Evolutionary conservation across 192 early-diverging fungal species (phyloP).

Genomic region (Umbelopsis sp.): DNA sequence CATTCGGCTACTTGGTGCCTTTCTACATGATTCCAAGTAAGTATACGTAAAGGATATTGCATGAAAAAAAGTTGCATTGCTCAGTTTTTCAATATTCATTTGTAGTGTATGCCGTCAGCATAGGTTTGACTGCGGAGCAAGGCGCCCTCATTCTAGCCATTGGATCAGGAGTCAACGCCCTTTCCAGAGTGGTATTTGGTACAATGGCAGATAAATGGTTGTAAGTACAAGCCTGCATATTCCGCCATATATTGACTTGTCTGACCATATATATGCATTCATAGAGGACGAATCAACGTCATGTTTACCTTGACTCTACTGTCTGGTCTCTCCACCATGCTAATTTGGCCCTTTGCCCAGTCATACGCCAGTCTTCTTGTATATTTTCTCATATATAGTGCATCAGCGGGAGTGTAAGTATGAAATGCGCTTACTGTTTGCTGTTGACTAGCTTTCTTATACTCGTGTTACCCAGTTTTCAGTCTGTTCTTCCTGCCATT

Average conservation of each 20-base stretch:
- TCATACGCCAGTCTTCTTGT: slow-evolving; percentile 32
- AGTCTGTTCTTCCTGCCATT: slow-evolving; percentile 52
- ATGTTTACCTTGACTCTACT: slow-evolving; percentile 46
- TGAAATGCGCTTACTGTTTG: too few species aligned
- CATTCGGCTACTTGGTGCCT: slow-evolving; percentile 52
- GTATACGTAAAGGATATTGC: not conserved
- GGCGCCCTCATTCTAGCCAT: slow-evolving; percentile 64
- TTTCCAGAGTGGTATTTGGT: slow-evolving; percentile 65
- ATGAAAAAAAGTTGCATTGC: not conserved
- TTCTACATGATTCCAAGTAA: slow-evolving; percentile 47
- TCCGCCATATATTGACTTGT: not conserved
- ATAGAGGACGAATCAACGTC: slow-evolving; percentile 53
- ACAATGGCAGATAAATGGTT: slow-evolving; percentile 47
- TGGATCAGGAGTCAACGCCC: slow-evolving; percentile 64
- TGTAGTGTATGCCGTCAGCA: slow-evolving; percentile 5
- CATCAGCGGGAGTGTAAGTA: slow-evolving; percentile 31
- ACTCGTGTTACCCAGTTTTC: slow-evolving; percentile 27
- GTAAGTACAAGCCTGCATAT: not conserved
- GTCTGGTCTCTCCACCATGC: slow-evolving; percentile 36
- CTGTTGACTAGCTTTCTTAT: not conserved
- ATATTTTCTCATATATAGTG: slow-evolving; percentile 33
- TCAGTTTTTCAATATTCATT: not conserved
- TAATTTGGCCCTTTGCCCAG: slow-evolving; percentile 53
- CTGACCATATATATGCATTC: not conserved
- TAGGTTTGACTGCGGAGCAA: not conserved